Conservation (phyloP, 768 basidiomycete species). For the Rubroboletus satanas region DNA sequence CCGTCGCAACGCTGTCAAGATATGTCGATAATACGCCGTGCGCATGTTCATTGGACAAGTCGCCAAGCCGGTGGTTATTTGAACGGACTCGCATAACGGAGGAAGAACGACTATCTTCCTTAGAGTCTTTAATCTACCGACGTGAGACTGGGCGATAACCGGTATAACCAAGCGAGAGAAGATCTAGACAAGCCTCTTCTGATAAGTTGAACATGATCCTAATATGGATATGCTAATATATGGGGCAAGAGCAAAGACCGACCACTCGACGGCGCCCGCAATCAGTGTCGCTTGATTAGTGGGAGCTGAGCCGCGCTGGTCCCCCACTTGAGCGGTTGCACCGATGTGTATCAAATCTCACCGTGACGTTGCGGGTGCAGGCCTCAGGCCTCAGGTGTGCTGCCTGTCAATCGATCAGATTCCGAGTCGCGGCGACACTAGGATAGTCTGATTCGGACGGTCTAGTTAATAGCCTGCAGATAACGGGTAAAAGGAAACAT, state of each 20-base stretch:
- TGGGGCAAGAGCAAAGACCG: not conserved
- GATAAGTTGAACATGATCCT: not conserved
- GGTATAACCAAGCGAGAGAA: no score
- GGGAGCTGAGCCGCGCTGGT: no score
- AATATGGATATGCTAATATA: not conserved
- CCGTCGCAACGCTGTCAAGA: no score
- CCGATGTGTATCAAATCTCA: no score
- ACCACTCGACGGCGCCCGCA: not conserved
- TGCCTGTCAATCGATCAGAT: no score
- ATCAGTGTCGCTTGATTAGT: not conserved
- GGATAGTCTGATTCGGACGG: no score
- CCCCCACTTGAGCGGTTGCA: no score
- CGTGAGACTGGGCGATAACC: not conserved
- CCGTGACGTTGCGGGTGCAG: no score
- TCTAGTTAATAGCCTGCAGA: not conserved
- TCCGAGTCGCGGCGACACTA: no score
- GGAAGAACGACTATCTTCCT: not conserved
- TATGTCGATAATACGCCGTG: no score
- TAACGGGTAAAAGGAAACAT: not conserved
- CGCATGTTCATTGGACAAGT: no score
- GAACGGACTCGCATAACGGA: not conserved
- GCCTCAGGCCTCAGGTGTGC: no score
- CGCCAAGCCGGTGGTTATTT: not conserved
- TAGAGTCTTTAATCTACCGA: not conserved
- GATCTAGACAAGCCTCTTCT: not conserved